phyloP scores from a whole-genome alignment of 441 rosid species.

The Hura crepitans region DNA sequence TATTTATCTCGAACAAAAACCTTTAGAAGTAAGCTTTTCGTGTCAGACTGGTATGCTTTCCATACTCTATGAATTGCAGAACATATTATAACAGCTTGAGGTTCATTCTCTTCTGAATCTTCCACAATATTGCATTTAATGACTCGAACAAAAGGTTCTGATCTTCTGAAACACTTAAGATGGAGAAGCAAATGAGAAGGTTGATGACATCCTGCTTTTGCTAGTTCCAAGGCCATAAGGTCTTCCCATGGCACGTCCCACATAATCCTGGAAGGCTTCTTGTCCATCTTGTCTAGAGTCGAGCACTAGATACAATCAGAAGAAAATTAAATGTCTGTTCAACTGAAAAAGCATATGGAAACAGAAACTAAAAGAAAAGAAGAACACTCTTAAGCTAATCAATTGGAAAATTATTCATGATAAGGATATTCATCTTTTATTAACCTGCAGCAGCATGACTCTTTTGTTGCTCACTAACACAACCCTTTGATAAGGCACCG shows the following conservation, averaged over 20 bases:
- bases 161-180: constrained; percentile 73
- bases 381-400: neutral
- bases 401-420: neutral
- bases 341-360: neutral
- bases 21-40: constrained; percentile 59
- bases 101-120: constrained; percentile 55
- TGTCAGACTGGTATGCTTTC: constrained; percentile 67
- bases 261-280: constrained; percentile 85
- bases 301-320: constrained; percentile 52
- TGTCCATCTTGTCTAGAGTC: constrained; percentile 73
- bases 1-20: constrained; percentile 31
- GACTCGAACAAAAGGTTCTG: constrained; percentile 85
- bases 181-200: constrained; percentile 94
- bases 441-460: constrained; percentile 85
- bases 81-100: constrained; percentile 86
- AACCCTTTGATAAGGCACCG: constrained; percentile 73
- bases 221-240: constrained; percentile 88
- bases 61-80: constrained; percentile 78
- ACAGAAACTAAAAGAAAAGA: neutral
- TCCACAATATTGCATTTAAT: constrained; percentile 68
- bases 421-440: neutral
- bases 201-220: constrained; percentile 70
- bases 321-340: constrained; percentile 17
- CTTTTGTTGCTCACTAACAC: constrained; percentile 82
- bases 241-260: constrained; percentile 99